phyloP scores from a whole-genome alignment of 345 rosid genomes.

The Hibiscus mutabilis region DNA sequence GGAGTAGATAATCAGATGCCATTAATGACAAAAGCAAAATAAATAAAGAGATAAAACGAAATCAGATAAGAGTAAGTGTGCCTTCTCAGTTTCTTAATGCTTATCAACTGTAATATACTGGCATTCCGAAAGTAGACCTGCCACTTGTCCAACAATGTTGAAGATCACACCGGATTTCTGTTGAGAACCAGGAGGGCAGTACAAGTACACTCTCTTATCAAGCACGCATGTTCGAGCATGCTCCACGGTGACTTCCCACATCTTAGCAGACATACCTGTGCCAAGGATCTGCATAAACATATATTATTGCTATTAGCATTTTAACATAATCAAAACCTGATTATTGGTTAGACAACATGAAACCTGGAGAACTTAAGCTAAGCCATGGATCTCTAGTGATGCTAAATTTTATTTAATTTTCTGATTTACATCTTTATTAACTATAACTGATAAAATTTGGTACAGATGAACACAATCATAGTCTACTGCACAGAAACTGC shows the following conservation, averaged over 20 bases:
- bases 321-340: neutral
- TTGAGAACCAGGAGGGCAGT: conserved; percentile 48
- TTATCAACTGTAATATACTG: conserved; percentile 57
- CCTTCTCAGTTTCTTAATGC: conserved; percentile 84
- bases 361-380: neutral
- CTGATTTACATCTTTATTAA: no score
- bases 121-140: conserved; percentile 65
- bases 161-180: conserved; percentile 80
- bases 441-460: neutral
- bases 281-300: conserved; percentile 68
- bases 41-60: neutral
- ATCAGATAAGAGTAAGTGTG: neutral
- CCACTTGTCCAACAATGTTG: conserved; percentile 82
- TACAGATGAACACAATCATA: neutral
- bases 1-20: conserved; percentile 13
- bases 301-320: neutral
- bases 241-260: conserved; percentile 92
- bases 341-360: neutral
- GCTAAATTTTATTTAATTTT: neutral
- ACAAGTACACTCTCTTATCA: conserved; percentile 57
- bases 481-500: neutral
- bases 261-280: conserved; percentile 96
- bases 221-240: conserved; percentile 81
- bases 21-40: conserved; percentile 13
- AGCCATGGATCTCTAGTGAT: neutral